Evolutionary conservation across 768 basidiomycete species (phyloP).

Genomic region (Sistotremastrum niveocremeum): DNA sequence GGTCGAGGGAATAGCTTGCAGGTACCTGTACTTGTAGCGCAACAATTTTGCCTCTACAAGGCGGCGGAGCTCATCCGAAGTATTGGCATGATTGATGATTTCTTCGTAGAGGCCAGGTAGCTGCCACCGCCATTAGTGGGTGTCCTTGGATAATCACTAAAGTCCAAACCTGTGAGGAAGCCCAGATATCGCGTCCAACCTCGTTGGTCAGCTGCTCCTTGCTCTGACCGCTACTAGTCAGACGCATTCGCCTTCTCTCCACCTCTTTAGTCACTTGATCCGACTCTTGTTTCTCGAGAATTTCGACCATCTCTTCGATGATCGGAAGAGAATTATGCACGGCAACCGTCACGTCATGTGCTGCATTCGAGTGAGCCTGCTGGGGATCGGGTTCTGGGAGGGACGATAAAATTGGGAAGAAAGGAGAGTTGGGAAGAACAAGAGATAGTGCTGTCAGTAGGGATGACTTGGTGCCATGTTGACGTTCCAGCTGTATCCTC

Average conservation of each 20-base stretch:
- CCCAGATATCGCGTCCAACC: constrained; percentile 53
- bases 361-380: constrained; percentile 50
- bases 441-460: constrained; percentile 34
- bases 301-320: constrained; percentile 54
- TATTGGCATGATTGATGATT: constrained; percentile 67
- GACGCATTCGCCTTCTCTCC: constrained; percentile 60
- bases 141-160: neutral
- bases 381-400: constrained; percentile 71
- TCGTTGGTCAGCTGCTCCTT: constrained; percentile 42
- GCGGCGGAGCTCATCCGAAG: constrained; percentile 69
- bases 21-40: constrained; percentile 42
- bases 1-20: constrained; percentile 43
- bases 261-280: constrained; percentile 49
- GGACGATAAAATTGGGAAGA: constrained; percentile 45
- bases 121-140: constrained; percentile 19
- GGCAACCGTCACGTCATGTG: constrained; percentile 41
- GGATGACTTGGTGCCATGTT: constrained; percentile 28
- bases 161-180: constrained; percentile 38
- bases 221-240: constrained; percentile 44
- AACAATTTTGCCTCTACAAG: constrained; percentile 65
- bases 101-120: constrained; percentile 64
- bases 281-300: constrained; percentile 54
- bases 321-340: constrained; percentile 58
- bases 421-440: constrained; percentile 60
- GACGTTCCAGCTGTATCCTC: constrained; percentile 46